Percentiles rank a stretch among this genome's conserved stretches.
Evolutionary conservation across 345 rosid species (phyloP).

Genomic region (Pugionium dolabratum): DNA sequence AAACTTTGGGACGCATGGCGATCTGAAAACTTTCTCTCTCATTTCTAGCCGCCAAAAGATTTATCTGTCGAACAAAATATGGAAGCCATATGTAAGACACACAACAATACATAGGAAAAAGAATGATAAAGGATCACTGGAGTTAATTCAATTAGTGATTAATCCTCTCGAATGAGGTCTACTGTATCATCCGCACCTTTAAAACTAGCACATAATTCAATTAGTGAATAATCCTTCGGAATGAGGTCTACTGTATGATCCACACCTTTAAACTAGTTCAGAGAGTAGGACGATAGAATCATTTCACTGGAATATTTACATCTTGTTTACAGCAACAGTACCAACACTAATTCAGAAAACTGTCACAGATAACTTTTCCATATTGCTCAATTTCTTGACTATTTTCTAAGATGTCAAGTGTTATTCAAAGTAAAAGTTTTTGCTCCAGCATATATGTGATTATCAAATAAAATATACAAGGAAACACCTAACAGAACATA

Average conservation of each 20-base stretch:
- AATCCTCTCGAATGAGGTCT: neutral
- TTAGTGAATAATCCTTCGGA: too few species aligned
- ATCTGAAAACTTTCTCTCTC: conserved; percentile 97
- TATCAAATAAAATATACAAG: neutral
- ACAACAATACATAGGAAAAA: neutral
- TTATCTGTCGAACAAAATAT: conserved; percentile 53
- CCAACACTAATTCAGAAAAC: too few species aligned
- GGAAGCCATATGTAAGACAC: conserved; percentile 9
- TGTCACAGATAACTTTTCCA: neutral
- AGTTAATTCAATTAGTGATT: neutral
- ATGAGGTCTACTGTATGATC: too few species aligned
- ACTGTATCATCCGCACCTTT: too few species aligned
- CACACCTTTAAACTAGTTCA: too few species aligned
- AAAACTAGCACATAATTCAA: too few species aligned
- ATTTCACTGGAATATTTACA: neutral
- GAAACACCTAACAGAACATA: neutral
- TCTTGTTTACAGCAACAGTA: neutral
- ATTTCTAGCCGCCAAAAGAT: conserved; percentile 93
- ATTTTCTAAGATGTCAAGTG: too few species aligned
- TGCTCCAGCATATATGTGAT: too few species aligned
- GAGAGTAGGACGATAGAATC: too few species aligned
- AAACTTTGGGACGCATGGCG: conserved; percentile 86
- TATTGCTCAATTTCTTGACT: too few species aligned
- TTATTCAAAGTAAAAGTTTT: neutral
- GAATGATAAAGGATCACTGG: neutral